These are phyloP conservation scores for Daedaleopsis nitida DNA, from an alignment of 768 basidiomycete genomes.

Conservation along the genomic window DNA sequence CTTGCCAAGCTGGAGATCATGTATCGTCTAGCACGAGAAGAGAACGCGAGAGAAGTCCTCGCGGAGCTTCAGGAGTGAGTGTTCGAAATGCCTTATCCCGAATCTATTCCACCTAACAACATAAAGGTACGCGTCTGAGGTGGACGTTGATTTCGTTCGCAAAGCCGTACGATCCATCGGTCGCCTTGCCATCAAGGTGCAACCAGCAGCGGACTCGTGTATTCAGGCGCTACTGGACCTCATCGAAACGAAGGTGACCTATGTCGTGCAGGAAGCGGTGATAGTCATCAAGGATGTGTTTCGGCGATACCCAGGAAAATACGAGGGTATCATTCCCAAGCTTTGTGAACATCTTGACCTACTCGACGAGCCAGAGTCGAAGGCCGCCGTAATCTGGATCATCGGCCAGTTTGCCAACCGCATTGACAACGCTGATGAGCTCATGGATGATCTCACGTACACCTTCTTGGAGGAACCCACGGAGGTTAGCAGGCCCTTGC, in stretches of 20 bases:
- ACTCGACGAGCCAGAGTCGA: constrained; percentile 94
- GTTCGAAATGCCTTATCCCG: too few species aligned
- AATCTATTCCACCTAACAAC: neutral
- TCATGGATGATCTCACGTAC: constrained; percentile 89
- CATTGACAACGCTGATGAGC: constrained; percentile 94
- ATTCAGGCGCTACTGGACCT: constrained; percentile 84
- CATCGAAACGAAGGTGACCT: constrained; percentile 91
- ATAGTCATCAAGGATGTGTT: constrained; percentile 99
- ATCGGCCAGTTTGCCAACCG: constrained; percentile 93
- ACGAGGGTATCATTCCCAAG: constrained; percentile 93
- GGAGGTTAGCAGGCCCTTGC: constrained; percentile 53
- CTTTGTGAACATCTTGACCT: constrained; percentile 91
- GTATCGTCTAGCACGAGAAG: constrained; percentile 94
- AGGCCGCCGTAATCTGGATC: constrained; percentile 98
- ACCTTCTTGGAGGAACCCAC: constrained; percentile 92
- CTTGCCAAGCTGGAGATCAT: constrained; percentile 98
- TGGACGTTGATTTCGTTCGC: constrained; percentile 96
- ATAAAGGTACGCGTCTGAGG: constrained; percentile 91
- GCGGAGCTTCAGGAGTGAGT: constrained; percentile 92
- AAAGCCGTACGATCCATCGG: constrained; percentile 98
- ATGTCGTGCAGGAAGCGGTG: constrained; percentile 96
- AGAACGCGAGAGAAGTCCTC: constrained; percentile 90
- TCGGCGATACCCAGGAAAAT: constrained; percentile 93
- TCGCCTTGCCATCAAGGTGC: constrained; percentile 96
- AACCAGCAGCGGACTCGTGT: constrained; percentile 84